A percentile compares a stretch with the other conserved stretches of the same genome.
Evolutionary conservation across 2,329 filamentous ascomycete genomes (phyloP).

Genomic region (Xylaria sp.): DNA sequence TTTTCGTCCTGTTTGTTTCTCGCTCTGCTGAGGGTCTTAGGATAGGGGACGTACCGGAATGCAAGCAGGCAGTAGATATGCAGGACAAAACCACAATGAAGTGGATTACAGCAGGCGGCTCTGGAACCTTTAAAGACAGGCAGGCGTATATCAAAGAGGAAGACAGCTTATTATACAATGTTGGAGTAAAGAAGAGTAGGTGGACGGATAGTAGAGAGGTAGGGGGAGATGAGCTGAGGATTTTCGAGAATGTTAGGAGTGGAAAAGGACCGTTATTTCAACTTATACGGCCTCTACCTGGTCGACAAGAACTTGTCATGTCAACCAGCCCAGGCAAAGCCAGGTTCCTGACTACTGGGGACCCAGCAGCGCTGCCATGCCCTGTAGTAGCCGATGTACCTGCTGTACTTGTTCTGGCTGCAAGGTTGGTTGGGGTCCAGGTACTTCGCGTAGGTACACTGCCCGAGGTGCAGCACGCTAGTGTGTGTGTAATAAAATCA

Average conservation of each 20-base stretch:
- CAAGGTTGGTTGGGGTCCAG: conserved; percentile 4
- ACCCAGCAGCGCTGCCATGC: conserved; percentile 17
- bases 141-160: conserved; percentile 19
- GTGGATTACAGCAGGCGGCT: conserved; percentile 17
- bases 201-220: conserved; percentile 13
- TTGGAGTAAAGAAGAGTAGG: conserved; percentile 1
- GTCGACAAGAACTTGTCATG: conserved; percentile 19
- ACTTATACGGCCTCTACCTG: conserved; percentile 38
- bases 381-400: not conserved
- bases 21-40: conserved; percentile 19
- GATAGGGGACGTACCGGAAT: conserved; percentile 26
- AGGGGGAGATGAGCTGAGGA: conserved; percentile 35
- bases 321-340: conserved; percentile 16
- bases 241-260: conserved; percentile 35
- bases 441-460: conserved; percentile 3
- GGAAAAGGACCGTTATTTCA: conserved; percentile 41
- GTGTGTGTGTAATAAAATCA: conserved; percentile 17
- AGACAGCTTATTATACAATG: conserved; percentile 36
- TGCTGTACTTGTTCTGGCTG: not conserved
- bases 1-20: conserved; percentile 21
- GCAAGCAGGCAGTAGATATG: conserved; percentile 21
- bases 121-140: conserved; percentile 16
- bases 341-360: conserved; percentile 27
- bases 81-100: conserved; percentile 28
- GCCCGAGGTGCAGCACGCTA: conserved; percentile 7